Base-by-base conservation (phyloP, 768 basidiomycete genomes). In the Phaeotremella skinneri region DNA sequence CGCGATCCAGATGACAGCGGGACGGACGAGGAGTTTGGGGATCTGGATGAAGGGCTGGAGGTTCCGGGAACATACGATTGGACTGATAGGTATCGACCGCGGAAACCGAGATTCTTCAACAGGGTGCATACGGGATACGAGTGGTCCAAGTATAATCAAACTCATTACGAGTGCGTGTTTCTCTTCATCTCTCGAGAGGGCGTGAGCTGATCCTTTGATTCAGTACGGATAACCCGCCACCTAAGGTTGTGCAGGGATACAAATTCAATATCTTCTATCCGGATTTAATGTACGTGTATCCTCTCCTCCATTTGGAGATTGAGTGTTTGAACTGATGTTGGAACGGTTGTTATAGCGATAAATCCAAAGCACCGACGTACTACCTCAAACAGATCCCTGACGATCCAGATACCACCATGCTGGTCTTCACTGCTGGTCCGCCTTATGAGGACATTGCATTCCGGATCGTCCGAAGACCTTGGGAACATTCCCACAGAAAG, bases 71-170 rank as follows among this genome's bases (percentile, higher is more conserved):
- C 87, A 2, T 98, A 98, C 78, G 90, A 90, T 68, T 98, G 94
- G 96, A 92, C 94, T 79, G 96, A 99, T 81, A 94, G 97, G 76
- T 98, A 94, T 70, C 82, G 96, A 37, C 94, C 96, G 29, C 83
- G 96, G 32, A 99, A 98, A 77, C 96, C 96, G 45, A 83, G 93
- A 62, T 99, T 97, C 81, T 97, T 98, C 81, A 99, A 99, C 74
- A 87, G 96, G 58, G 96, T 98, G 25, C 92, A 98, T 72, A 99
- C 96, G 29, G 96, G 96, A 26, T 99, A 94, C 74, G 96, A 99
- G 76, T 99, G 96, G 96, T 98, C 94, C 81, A 98, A 97, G 81
- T 99, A 98, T 78, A 98, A 98, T 77, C 94, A 98, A 77, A 98
- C 96, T 2, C 96, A 98, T 79, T 99, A 98, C 78, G 96, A 97